Conservation (phyloP, 1,284 basidiomycete species). For the Thecaphora frezii region DNA sequence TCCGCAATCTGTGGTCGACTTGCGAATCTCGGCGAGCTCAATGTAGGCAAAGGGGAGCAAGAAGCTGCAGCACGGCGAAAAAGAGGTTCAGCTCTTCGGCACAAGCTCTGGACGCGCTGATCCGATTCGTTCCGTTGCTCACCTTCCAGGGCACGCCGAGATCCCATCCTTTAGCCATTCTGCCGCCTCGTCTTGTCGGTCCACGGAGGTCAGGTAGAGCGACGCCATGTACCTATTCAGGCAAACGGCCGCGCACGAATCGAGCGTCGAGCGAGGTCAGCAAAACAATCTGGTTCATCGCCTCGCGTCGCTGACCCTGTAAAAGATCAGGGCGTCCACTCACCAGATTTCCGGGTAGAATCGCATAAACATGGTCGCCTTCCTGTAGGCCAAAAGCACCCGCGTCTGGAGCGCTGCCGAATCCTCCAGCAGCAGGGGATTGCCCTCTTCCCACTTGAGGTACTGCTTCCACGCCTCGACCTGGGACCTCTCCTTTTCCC, state of each 20-base stretch:
- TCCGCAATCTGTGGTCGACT: conserved; percentile 59
- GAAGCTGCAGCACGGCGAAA: too few relatives aligned
- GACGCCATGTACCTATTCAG: conserved; percentile 73
- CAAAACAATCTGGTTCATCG: conserved; percentile 4
- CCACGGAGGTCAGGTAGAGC: conserved; percentile 73
- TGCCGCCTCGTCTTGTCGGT: conserved; percentile 78
- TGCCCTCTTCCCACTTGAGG: conserved; percentile 91
- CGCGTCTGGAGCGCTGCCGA: conserved; percentile 67
- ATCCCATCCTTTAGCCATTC: conserved; percentile 81
- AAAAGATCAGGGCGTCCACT: too few relatives aligned
- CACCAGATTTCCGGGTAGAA: conserved; percentile 92
- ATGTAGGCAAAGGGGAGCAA: conserved; percentile 84
- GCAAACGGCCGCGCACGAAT: conserved; percentile 58
- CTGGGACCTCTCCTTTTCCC: conserved; percentile 68
- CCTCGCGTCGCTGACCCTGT: conserved; percentile 61
- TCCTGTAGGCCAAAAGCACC: conserved; percentile 80
- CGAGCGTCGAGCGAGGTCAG: background rate
- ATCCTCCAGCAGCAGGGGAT: conserved; percentile 89
- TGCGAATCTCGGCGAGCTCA: conserved; percentile 74
- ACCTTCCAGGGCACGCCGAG: conserved; percentile 73
- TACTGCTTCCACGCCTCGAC: conserved; percentile 87
- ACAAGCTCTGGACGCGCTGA: too few relatives aligned
- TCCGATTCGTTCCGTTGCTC: too few relatives aligned
- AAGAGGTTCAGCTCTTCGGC: too few relatives aligned
- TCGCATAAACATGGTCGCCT: conserved; percentile 84